Conservation (phyloP, 140 eudicot species). For the Stevia rebaudiana region DNA sequence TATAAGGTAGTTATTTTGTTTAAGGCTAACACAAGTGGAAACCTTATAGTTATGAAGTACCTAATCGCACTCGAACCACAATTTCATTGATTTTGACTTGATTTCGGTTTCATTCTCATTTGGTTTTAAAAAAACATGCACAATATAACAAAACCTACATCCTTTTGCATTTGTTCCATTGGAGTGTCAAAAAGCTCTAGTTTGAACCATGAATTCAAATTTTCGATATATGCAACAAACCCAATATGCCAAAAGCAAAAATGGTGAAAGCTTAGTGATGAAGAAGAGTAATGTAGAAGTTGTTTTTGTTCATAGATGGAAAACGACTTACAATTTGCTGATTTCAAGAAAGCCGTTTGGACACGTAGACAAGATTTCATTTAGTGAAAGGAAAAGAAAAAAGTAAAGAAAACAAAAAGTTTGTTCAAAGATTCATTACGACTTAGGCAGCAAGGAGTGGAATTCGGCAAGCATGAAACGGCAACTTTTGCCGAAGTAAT, state of each 20-base stretch:
- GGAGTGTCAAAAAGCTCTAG: neutral
- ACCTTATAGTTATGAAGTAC: too few species aligned
- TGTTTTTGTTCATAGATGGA: constrained; percentile 13
- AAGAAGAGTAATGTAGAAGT: constrained; percentile 23
- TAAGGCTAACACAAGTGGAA: too few species aligned
- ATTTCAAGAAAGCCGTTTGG: constrained; percentile 29
- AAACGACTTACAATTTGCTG: constrained; percentile 8
- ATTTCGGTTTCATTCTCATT: neutral
- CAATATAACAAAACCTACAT: neutral
- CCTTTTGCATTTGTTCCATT: neutral
- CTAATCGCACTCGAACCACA: neutral
- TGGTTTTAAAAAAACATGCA: neutral
- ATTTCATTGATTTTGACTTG: neutral
- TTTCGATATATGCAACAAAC: constrained; percentile 18
- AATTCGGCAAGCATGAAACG: too few species aligned
- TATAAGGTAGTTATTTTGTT: too few species aligned
- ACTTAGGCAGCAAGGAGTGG: too few species aligned
- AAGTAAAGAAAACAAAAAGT: constrained; percentile 3
- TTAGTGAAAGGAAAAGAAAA: constrained; percentile 12
- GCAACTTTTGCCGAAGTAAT: too few species aligned
- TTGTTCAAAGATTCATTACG: constrained; percentile 16
- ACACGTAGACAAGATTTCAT: constrained; percentile 20
- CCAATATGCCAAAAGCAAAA: constrained; percentile 18
- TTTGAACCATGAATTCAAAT: neutral
- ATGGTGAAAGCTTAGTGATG: constrained; percentile 12